Conservation (phyloP, 805 yeast species). For the Yarrowia osloensis region DNA sequence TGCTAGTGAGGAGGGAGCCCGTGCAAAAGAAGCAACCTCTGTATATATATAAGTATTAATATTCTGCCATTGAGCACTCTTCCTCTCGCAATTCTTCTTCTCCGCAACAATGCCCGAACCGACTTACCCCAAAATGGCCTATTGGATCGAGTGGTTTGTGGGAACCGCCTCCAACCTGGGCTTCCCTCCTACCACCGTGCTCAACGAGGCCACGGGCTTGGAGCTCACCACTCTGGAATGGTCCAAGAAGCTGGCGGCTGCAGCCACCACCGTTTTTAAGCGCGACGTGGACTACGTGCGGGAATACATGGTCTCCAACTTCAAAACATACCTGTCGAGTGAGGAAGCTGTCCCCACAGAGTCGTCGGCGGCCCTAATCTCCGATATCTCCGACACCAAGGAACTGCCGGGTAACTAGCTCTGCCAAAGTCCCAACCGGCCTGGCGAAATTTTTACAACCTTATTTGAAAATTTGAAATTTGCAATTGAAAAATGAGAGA, state of each 20-base stretch:
- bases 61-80: not conserved
- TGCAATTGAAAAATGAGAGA: too few relatives aligned
- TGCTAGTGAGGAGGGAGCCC: too few relatives aligned
- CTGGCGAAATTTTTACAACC: not conserved
- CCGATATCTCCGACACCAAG: slow-evolving; percentile 24
- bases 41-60: not conserved
- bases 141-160: slow-evolving; percentile 20
- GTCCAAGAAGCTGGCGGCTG: not conserved
- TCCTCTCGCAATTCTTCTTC: not conserved
- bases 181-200: slow-evolving; percentile 14
- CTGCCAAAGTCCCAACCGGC: too few relatives aligned
- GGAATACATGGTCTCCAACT: not conserved
- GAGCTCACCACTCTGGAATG: slow-evolving; percentile 9
- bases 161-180: slow-evolving; percentile 9
- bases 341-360: not conserved
- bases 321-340: not conserved
- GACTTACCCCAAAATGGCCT: slow-evolving; percentile 20
- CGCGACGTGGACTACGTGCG: not conserved
- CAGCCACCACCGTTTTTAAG: not conserved
- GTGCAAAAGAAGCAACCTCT: not conserved
- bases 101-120: not conserved
- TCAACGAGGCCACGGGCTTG: slow-evolving; percentile 23
- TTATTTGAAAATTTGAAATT: slow-evolving; percentile 16
- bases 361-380: not conserved
- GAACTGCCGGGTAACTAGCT: slow-evolving; percentile 21